These are phyloP conservation scores for Xerophyta viscosa DNA, from an alignment of 106 monocot species.

Conservation along the genomic window DNA sequence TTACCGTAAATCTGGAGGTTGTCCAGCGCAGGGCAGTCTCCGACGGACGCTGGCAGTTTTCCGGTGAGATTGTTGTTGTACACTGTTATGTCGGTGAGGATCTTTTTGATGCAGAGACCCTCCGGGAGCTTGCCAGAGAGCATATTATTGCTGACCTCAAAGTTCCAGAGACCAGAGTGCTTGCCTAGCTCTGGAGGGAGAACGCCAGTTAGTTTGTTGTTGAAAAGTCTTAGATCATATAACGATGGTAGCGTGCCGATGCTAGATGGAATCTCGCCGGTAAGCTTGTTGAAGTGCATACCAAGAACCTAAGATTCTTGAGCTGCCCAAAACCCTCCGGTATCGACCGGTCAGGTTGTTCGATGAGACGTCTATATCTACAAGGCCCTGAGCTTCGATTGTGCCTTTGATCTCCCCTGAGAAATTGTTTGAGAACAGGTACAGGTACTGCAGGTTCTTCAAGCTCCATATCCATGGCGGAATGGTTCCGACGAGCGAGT, in stretches of 20 bases:
- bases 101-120: no score
- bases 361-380: slow-evolving; percentile 14
- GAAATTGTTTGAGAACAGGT: slow-evolving; percentile 35
- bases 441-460: slow-evolving; percentile 33
- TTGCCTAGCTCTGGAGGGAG: slow-evolving; percentile 27
- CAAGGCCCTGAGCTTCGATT: slow-evolving; percentile 6
- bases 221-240: slow-evolving; percentile 13
- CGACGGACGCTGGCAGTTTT: slow-evolving; percentile 36
- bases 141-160: slow-evolving; percentile 45
- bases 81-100: slow-evolving; percentile 14
- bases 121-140: slow-evolving; percentile 48
- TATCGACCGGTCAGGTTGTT: slow-evolving; percentile 24
- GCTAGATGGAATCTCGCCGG: slow-evolving; percentile 19
- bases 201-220: slow-evolving; percentile 16
- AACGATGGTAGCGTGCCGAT: slow-evolving; percentile 12
- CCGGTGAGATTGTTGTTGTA: slow-evolving; percentile 52
- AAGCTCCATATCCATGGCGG: slow-evolving; percentile 41
- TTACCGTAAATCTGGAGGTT: slow-evolving; percentile 42
- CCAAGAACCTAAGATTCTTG: not conserved
- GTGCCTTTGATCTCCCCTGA: slow-evolving; percentile 24
- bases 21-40: slow-evolving; percentile 18
- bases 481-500: slow-evolving; percentile 35
- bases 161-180: slow-evolving; percentile 19
- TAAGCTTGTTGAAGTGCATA: slow-evolving; percentile 15
- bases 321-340: slow-evolving; percentile 16